phyloP scores from a whole-genome alignment of 2,329 filamentous ascomycete species.

The Rhynchosporium graminicola region DNA sequence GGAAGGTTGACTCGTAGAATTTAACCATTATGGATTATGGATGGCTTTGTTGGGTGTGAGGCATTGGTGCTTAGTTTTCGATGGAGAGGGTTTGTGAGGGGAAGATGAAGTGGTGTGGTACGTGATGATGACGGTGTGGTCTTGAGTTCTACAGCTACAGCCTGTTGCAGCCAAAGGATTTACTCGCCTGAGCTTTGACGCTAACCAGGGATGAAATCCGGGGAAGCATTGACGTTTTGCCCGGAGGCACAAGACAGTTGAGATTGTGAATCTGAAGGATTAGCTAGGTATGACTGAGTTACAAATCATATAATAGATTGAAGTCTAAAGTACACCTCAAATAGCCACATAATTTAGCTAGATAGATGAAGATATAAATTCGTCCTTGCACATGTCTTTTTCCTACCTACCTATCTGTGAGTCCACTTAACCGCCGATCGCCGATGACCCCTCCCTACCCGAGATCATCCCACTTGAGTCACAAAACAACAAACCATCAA shows the following conservation, averaged over 20 bases:
- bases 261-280: neutral
- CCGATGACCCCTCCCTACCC: constrained; percentile 15
- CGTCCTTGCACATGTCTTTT: neutral
- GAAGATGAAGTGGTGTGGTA: constrained; percentile 15
- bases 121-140: constrained; percentile 21
- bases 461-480: constrained; percentile 22
- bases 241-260: constrained; percentile 20
- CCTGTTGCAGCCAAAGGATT: constrained; percentile 15
- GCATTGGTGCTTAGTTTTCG: constrained; percentile 26
- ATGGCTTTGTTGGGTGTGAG: constrained; percentile 17
- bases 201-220: constrained; percentile 25
- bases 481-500: constrained; percentile 20
- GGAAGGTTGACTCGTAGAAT: constrained; percentile 58
- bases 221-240: constrained; percentile 21
- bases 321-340: no score
- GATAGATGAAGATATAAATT: no score
- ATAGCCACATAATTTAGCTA: no score
- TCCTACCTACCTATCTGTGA: neutral
- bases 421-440: neutral
- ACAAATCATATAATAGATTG: neutral
- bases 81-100: constrained; percentile 10
- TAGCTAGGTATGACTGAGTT: neutral
- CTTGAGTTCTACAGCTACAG: neutral
- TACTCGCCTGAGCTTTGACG: constrained; percentile 17
- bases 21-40: constrained; percentile 42